Evolutionary conservation across 306 rosid species (phyloP).

Genomic region (Pterocarpus macrocarpus): DNA sequence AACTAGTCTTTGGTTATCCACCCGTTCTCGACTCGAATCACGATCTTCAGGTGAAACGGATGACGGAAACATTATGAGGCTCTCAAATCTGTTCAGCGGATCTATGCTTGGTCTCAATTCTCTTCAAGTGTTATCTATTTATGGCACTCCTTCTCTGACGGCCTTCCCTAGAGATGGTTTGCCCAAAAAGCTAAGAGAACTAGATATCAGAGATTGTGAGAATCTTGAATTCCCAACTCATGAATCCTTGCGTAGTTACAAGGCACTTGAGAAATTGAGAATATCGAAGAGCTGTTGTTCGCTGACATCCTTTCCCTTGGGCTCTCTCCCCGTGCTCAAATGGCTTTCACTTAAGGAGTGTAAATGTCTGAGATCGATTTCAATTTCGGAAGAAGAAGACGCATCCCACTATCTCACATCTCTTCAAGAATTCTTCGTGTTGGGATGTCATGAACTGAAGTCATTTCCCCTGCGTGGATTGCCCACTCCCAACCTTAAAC

Average conservation of each 20-base stretch:
- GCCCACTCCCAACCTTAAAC: not conserved
- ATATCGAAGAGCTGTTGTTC: not conserved
- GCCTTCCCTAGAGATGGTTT: too few relatives aligned
- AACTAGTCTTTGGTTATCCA: too few relatives aligned
- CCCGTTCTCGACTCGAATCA: too few relatives aligned
- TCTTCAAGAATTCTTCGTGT: not conserved
- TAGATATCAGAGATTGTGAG: not conserved
- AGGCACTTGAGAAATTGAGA: not conserved
- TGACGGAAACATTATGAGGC: too few relatives aligned
- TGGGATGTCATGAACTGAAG: not conserved
- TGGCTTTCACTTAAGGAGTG: not conserved
- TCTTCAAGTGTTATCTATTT: too few relatives aligned
- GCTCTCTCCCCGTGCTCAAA: not conserved
- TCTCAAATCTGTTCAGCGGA: too few relatives aligned
- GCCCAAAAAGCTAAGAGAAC: not conserved
- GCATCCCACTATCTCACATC: not conserved
- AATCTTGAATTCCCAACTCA: not conserved
- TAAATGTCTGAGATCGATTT: not conserved
- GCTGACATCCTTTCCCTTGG: not conserved
- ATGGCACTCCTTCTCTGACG: too few relatives aligned
- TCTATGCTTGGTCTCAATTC: too few relatives aligned
- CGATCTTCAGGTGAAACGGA: too few relatives aligned
- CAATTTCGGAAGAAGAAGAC: not conserved
- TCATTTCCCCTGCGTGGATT: slow-evolving; percentile 9
- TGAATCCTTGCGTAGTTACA: not conserved